Evolutionary conservation across 306 rosid genomes (phyloP).

Genomic region (Dryas octopetala): DNA sequence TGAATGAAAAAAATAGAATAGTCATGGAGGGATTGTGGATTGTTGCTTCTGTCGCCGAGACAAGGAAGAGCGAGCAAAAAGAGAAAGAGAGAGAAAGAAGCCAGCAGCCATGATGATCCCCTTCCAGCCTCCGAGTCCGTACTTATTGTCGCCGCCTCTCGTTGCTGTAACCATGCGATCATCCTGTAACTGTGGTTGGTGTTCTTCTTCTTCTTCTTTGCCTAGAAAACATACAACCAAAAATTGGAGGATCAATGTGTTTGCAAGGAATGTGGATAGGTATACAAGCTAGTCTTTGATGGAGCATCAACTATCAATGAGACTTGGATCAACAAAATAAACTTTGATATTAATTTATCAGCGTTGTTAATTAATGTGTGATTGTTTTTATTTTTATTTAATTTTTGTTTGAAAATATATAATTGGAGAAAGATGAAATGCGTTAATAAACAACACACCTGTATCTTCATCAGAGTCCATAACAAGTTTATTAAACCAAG

Average conservation of each 20-base stretch:
- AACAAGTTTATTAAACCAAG: too few relatives aligned
- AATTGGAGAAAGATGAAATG: neutral
- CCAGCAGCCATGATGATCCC: neutral
- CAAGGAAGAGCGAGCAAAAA: too few relatives aligned
- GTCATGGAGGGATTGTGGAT: too few relatives aligned
- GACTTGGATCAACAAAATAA: neutral
- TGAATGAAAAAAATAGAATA: too few relatives aligned
- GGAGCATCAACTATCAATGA: too few relatives aligned
- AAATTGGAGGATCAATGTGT: neutral
- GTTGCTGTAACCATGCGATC: neutral
- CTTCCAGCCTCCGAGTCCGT: neutral
- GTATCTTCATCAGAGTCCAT: neutral
- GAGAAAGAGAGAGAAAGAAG: neutral
- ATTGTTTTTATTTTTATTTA: neutral
- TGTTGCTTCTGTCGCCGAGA: too few relatives aligned
- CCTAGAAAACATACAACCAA: neutral
- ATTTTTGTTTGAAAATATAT: neutral
- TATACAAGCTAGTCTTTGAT: too few relatives aligned
- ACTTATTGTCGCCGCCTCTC: neutral
- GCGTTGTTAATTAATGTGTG: neutral
- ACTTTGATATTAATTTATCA: neutral
- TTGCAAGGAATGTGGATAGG: too few relatives aligned
- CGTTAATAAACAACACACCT: neutral
- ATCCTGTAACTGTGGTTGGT: too few relatives aligned
- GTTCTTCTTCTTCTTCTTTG: neutral